Evolutionary conservation across 805 yeast genomes (phyloP).

Genomic region (Ogataea ramenticola): DNA sequence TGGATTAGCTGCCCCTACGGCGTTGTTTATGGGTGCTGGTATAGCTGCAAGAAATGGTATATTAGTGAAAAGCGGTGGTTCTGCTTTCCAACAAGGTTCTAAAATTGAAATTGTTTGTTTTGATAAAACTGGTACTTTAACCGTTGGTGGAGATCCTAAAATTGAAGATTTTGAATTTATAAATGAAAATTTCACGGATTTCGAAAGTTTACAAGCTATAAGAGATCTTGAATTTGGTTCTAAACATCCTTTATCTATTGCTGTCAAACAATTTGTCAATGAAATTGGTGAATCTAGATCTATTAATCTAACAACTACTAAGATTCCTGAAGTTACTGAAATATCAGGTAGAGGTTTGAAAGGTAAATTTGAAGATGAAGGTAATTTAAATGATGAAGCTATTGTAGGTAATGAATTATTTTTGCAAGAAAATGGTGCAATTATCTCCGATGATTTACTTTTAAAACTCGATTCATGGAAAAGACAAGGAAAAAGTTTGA

Average conservation of each 20-base stretch:
- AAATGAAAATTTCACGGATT: conserved; percentile 8
- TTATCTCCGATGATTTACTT: conserved; percentile 27
- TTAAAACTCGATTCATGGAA: conserved; percentile 47
- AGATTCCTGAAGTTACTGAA: conserved; percentile 42
- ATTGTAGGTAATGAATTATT: conserved; percentile 57
- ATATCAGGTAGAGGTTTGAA: conserved; percentile 54
- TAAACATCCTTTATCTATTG: conserved; percentile 60
- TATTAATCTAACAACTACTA: conserved; percentile 21
- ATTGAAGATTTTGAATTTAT: conserved; percentile 43
- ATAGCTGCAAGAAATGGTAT: conserved; percentile 73
- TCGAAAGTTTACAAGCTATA: conserved; percentile 37
- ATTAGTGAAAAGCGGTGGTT: conserved; percentile 75
- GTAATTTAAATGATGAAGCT: conserved; percentile 20
- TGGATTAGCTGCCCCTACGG: conserved; percentile 82
- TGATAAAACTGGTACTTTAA: conserved; percentile 75
- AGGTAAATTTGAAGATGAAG: conserved; percentile 30
- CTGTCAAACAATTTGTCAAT: conserved; percentile 39
- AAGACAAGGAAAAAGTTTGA: conserved; percentile 53
- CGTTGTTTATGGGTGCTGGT: conserved; percentile 72
- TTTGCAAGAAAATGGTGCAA: conserved; percentile 39
- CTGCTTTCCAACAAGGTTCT: conserved; percentile 74
- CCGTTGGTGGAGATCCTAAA: conserved; percentile 51
- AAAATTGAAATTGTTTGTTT: conserved; percentile 57
- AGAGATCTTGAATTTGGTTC: conserved; percentile 58
- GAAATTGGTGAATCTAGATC: conserved; percentile 8